Evolutionary conservation across 164 flowering plant species (phyloP), one percentile per base, ranked within the genome.

Genomic region (Taxillus chinensis): DNA sequence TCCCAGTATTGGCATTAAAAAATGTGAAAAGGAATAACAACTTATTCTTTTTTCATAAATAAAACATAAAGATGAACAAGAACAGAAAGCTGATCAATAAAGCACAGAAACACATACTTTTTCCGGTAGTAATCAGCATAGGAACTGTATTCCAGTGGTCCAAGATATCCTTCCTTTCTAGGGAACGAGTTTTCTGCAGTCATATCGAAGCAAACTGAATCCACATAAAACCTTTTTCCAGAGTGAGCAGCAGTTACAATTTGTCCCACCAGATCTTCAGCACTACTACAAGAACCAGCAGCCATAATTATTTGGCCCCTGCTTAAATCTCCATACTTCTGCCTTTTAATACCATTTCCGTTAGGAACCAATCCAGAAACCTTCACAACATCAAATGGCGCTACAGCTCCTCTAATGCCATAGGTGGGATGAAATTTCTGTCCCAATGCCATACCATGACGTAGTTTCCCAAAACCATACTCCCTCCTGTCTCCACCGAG

Each of bases 211-310:
- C 96, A 78, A 13, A 91, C 80, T 17, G 90, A 89, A 75, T 91
- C 97, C 61, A 95, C 96, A 75, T 86, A 95, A 76, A 95, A 91
- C 72, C 99, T 79, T 82, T 95, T 95, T 60, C 99, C 99, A 13
- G 99, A 95, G 75, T 95, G 99, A 71, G 92, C 99, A 70, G 99
- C 97, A 48, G 99, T 95, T 38, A 95, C 89, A 67, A 95, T 89
- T 76, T 79, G 83, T 39, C 97, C 97, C 4, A 87, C 82, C 59
- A 95, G 75, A 70, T 82, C 87, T 64, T 83, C 82, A 1, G 74
- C 81, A 66, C 57, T 61, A 13, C 70, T 57, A 69, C 70, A 79
- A 49, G 82, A 74, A 84, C 89, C 96, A 56, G 96, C 96, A 56
- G 96, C 96, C 93, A 91, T 80, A 73, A 83, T 55, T 71, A 95